A percentile compares a stretch with the other conserved stretches of the same genome.
Evolutionary conservation across 2,329 filamentous ascomycete genomes (phyloP).

Genomic region (Fusarium sp.): DNA sequence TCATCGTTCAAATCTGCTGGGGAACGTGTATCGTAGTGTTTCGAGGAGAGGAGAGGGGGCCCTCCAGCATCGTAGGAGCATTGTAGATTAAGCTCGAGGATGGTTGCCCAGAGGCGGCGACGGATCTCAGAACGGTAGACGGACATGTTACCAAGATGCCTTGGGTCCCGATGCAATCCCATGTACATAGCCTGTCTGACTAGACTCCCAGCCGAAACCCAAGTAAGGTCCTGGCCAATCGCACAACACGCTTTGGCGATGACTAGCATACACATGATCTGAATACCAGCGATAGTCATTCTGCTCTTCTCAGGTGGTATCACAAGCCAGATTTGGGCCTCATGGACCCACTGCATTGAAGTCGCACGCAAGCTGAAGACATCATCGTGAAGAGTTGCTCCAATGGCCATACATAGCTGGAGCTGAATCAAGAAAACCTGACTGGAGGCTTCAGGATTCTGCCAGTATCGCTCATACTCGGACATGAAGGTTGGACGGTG

Average conservation of each 20-base stretch:
- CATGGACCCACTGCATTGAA: constrained; percentile 61
- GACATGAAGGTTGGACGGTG: constrained; percentile 65
- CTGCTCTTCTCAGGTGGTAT: constrained; percentile 58
- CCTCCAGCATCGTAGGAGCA: constrained; percentile 61
- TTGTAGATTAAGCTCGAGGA: constrained; percentile 64
- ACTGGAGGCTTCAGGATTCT: constrained; percentile 51
- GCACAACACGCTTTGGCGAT: constrained; percentile 59
- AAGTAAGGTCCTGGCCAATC: constrained; percentile 60
- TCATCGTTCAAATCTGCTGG: constrained; percentile 64
- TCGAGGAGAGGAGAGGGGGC: constrained; percentile 55
- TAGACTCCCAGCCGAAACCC: constrained; percentile 60
- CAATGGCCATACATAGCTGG: constrained; percentile 63
- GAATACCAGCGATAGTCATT: constrained; percentile 59
- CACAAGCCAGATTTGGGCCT: constrained; percentile 62
- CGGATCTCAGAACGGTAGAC: constrained; percentile 62
- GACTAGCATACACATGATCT: constrained; percentile 62
- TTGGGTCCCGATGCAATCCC: constrained; percentile 67
- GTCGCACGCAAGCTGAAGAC: constrained; percentile 52
- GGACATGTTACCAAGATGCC: constrained; percentile 58
- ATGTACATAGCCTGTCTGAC: constrained; percentile 66
- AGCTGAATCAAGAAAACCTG: constrained; percentile 61
- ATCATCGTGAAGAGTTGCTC: constrained; percentile 58
- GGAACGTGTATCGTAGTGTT: constrained; percentile 60
- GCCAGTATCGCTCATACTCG: constrained; percentile 63
- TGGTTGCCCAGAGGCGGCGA: constrained; percentile 64